Evolutionary conservation across 2,329 filamentous ascomycete genomes (phyloP).

Genomic region (Hypoxylon sp.): DNA sequence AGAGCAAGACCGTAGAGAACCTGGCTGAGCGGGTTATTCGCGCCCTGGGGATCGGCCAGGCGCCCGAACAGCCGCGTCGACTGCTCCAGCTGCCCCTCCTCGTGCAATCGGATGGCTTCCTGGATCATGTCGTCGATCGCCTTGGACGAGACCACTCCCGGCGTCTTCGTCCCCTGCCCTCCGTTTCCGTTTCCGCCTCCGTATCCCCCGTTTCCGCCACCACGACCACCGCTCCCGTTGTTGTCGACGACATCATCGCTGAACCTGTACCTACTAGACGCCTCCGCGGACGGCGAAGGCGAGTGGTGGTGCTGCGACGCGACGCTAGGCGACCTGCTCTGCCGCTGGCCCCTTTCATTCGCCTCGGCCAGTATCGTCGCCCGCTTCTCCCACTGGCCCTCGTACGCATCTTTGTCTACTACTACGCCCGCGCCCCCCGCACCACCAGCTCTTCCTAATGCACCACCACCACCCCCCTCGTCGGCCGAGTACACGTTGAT

Average conservation of each 20-base stretch:
- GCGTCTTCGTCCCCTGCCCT: slow-evolving; percentile 12
- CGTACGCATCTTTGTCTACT: slow-evolving; percentile 60
- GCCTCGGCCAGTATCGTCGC: slow-evolving; percentile 87
- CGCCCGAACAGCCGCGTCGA: slow-evolving; percentile 89
- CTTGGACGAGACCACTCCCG: slow-evolving; percentile 62
- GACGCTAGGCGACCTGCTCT: slow-evolving; percentile 54
- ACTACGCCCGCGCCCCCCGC: slow-evolving; percentile 20
- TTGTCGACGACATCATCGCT: slow-evolving; percentile 35
- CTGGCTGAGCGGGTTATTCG: slow-evolving; percentile 94
- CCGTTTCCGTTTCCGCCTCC: slow-evolving; percentile 9
- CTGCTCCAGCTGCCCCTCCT: slow-evolving; percentile 81
- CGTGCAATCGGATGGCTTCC: slow-evolving; percentile 94
- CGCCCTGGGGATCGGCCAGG: slow-evolving; percentile 85
- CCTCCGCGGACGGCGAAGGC: slow-evolving; percentile 50
- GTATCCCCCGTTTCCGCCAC: slow-evolving; percentile 8
- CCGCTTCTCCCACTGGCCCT: slow-evolving; percentile 91
- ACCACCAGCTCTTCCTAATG: slow-evolving; percentile 47
- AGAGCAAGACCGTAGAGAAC: slow-evolving; percentile 95
- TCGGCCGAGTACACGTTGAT: slow-evolving; percentile 67
- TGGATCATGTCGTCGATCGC: slow-evolving; percentile 82
- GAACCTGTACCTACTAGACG: slow-evolving; percentile 52
- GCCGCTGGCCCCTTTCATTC: slow-evolving; percentile 66
- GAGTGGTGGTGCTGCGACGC: slow-evolving; percentile 33
- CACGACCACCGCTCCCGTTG: slow-evolving; percentile 5
- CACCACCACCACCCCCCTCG: slow-evolving; percentile 37